Percentiles rank a stretch among this genome's conserved stretches.
Evolutionary conservation across 2,329 filamentous ascomycete genomes (phyloP).

Genomic region (Diplodia mutila): DNA sequence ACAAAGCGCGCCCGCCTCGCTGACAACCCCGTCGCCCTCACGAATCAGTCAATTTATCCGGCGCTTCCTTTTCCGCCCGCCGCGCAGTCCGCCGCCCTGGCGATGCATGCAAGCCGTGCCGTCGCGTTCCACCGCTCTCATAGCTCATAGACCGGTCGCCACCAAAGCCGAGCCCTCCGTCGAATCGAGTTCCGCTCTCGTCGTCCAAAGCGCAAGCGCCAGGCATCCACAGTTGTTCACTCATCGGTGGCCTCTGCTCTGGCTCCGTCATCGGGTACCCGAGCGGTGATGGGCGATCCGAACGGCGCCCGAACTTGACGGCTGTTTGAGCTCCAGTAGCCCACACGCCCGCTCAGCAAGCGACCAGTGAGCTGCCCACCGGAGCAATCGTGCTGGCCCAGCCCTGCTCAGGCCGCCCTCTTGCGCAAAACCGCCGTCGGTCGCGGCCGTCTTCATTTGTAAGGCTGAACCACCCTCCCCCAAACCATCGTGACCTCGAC

Average conservation of each 20-base stretch:
- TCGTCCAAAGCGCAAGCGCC: too few relatives aligned
- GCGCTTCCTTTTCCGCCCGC: slow-evolving; percentile 14
- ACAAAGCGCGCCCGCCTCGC: slow-evolving; percentile 14
- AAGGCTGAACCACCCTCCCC: neutral
- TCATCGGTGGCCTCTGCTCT: neutral
- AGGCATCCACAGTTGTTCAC: neutral
- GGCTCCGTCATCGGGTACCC: slow-evolving; percentile 15
- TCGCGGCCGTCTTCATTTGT: slow-evolving; percentile 9
- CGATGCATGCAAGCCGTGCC: neutral
- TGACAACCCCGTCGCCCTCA: slow-evolving; percentile 15
- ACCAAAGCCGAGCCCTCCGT: neutral
- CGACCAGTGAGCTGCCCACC: slow-evolving; percentile 15
- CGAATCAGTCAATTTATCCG: slow-evolving; percentile 21
- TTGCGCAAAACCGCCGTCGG: neutral
- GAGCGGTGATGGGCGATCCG: slow-evolving; percentile 8
- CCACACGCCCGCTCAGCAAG: neutral
- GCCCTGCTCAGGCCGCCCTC: slow-evolving; percentile 8
- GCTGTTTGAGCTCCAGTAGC: slow-evolving; percentile 18
- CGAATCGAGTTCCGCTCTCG: neutral
- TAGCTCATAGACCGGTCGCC: neutral
- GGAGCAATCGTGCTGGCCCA: slow-evolving; percentile 15
- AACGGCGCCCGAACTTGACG: slow-evolving; percentile 19
- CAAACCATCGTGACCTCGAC: neutral
- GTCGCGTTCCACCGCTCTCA: neutral
- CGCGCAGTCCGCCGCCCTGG: neutral